These are phyloP conservation scores for Ganoderma multipileum DNA, from an alignment of 1,284 basidiomycete genomes.

Conservation along the genomic window DNA sequence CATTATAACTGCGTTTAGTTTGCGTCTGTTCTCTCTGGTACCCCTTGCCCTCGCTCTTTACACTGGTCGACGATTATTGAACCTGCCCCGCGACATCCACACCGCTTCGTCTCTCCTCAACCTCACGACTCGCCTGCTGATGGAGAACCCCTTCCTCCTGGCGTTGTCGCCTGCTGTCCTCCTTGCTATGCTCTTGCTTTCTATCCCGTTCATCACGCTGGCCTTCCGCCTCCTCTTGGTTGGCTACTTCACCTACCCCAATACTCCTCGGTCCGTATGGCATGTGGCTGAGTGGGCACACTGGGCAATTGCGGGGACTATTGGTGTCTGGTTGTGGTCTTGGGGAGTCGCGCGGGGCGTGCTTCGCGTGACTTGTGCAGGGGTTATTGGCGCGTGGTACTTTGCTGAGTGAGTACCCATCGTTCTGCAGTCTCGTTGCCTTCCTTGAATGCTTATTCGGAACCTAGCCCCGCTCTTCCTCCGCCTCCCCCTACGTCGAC, in stretches of 20 bases:
- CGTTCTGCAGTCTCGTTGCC: neutral
- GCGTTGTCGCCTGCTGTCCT: conserved; percentile 83
- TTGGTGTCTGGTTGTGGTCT: conserved; percentile 87
- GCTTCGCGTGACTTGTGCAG: conserved; percentile 79
- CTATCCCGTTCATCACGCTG: conserved; percentile 87
- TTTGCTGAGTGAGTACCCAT: conserved; percentile 75
- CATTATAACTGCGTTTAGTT: conserved; percentile 42
- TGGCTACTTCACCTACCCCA: conserved; percentile 59
- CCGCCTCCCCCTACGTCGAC: conserved; percentile 64
- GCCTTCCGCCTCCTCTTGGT: conserved; percentile 83
- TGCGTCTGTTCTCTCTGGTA: conserved; percentile 81
- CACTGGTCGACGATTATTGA: conserved; percentile 75
- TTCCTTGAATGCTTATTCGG: neutral
- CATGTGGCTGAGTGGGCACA: conserved; percentile 83
- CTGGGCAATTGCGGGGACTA: conserved; percentile 77
- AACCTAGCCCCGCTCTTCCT: conserved; percentile 53
- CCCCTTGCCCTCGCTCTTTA: conserved; percentile 75
- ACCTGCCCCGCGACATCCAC: conserved; percentile 71
- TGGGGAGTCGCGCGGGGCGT: conserved; percentile 90
- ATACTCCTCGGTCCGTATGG: conserved; percentile 61
- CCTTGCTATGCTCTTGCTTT: conserved; percentile 72
- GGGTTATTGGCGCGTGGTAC: conserved; percentile 93
- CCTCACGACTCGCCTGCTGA: conserved; percentile 80
- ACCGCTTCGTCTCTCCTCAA: conserved; percentile 81
- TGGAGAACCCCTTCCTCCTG: conserved; percentile 83